phyloP scores from a whole-genome alignment of 805 yeast species.

The Cyberlindnera japonica region DNA sequence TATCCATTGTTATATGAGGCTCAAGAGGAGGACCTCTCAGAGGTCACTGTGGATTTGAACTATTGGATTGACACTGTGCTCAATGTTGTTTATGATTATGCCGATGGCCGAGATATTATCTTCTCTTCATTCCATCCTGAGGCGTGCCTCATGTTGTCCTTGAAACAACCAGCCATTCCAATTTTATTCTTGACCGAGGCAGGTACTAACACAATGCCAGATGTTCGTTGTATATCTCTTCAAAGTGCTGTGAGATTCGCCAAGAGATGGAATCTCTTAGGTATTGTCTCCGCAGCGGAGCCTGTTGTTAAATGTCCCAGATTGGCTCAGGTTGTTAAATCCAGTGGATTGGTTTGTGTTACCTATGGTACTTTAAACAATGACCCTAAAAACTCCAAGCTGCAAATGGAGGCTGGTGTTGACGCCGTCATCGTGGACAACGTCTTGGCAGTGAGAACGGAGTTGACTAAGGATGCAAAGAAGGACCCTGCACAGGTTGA shows the following conservation, averaged over 20 bases:
- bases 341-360: conserved; percentile 87
- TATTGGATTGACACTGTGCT: conserved; percentile 86
- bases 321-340: conserved; percentile 84
- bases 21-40: conserved; percentile 83
- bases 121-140: conserved; percentile 96
- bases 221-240: conserved; percentile 78
- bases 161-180: conserved; percentile 93
- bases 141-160: conserved; percentile 74
- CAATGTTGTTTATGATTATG: conserved; percentile 71
- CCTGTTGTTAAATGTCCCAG: conserved; percentile 89
- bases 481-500: no score
- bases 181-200: conserved; percentile 85
- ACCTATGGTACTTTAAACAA: conserved; percentile 87
- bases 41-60: conserved; percentile 77
- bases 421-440: conserved; percentile 98
- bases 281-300: conserved; percentile 85
- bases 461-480: conserved; percentile 43
- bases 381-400: conserved; percentile 73
- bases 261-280: conserved; percentile 84
- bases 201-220: conserved; percentile 85
- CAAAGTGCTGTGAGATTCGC: conserved; percentile 92
- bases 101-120: conserved; percentile 77
- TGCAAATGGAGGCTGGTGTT: conserved; percentile 90
- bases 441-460: conserved; percentile 89
- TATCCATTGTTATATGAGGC: conserved; percentile 96